Percentiles rank a stretch among this genome's conserved stretches.
Conservation (phyloP, 257 asterid genomes). For the Primulina huaijiensis region DNA sequence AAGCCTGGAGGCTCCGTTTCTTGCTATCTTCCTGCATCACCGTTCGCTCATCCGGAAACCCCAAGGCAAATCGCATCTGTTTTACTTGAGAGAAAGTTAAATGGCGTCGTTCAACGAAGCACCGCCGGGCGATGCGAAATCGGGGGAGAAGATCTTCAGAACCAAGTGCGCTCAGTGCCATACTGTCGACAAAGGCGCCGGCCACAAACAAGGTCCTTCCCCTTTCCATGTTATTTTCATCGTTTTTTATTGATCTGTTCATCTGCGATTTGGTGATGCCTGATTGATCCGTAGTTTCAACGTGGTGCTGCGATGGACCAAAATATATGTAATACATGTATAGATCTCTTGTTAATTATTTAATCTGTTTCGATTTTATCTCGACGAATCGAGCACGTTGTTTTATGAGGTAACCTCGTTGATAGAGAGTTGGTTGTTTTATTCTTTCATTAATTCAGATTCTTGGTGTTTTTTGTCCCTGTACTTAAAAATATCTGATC, state of each 20-base stretch:
- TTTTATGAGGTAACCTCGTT: neutral
- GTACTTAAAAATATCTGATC: neutral
- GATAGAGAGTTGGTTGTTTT: neutral
- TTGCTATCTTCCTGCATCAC: neutral
- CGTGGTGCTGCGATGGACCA: neutral
- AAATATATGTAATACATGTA: neutral
- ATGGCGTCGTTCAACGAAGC: constrained; percentile 82
- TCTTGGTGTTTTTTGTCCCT: neutral
- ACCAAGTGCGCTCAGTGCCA: constrained; percentile 93
- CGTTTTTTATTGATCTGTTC: neutral
- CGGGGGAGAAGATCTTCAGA: constrained; percentile 84
- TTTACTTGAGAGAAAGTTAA: neutral
- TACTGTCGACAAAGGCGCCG: constrained; percentile 87
- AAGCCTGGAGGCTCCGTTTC: no score
- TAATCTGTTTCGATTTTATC: no score
- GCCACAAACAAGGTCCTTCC: constrained; percentile 78
- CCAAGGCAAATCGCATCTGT: neutral
- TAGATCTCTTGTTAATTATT: constrained; percentile 14
- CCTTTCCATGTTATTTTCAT: neutral
- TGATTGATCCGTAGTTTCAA: neutral
- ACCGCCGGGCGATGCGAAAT: constrained; percentile 56
- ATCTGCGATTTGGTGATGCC: neutral
- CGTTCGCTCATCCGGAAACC: neutral
- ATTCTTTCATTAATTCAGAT: neutral
- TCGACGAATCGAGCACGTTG: no score